These are phyloP conservation scores for Colletotrichum eleusines DNA, from an alignment of 2,329 filamentous ascomycete genomes.

Conservation along the genomic window DNA sequence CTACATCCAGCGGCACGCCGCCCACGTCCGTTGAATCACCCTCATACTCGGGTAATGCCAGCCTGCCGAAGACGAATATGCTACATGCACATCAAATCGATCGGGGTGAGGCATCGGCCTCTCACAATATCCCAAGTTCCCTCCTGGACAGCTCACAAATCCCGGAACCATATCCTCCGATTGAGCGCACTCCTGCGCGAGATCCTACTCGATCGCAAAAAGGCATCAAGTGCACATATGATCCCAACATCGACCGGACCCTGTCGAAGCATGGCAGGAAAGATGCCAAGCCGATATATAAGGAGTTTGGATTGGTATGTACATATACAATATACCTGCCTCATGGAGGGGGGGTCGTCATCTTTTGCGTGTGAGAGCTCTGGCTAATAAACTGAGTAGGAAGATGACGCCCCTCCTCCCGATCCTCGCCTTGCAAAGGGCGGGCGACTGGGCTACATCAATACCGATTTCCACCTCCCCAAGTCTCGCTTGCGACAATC, in stretches of 20 bases:
- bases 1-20: conserved; percentile 62
- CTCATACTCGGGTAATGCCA: conserved; percentile 60
- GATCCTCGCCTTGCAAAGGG: conserved; percentile 85
- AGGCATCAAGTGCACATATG: conserved; percentile 71
- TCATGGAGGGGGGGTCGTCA: conserved; percentile 70
- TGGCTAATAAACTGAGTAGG: conserved; percentile 75
- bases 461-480: conserved; percentile 75
- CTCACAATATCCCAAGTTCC: conserved; percentile 47
- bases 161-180: conserved; percentile 49
- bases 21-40: conserved; percentile 66
- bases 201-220: conserved; percentile 66
- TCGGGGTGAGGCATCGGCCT: conserved; percentile 46
- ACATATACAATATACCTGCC: conserved; percentile 57
- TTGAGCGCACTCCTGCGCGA: conserved; percentile 66
- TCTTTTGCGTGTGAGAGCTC: conserved; percentile 63
- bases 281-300: conserved; percentile 70
- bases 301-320: conserved; percentile 77
- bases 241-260: conserved; percentile 67
- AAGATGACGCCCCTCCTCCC: conserved; percentile 81
- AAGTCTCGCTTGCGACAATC: conserved; percentile 79
- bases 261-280: conserved; percentile 65
- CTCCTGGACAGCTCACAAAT: conserved; percentile 48
- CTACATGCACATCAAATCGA: conserved; percentile 64
- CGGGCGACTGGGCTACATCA: conserved; percentile 75
- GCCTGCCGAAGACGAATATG: conserved; percentile 66